phyloP scores from a whole-genome alignment of 306 rosid genomes.

The Acacia crassicarpa region DNA sequence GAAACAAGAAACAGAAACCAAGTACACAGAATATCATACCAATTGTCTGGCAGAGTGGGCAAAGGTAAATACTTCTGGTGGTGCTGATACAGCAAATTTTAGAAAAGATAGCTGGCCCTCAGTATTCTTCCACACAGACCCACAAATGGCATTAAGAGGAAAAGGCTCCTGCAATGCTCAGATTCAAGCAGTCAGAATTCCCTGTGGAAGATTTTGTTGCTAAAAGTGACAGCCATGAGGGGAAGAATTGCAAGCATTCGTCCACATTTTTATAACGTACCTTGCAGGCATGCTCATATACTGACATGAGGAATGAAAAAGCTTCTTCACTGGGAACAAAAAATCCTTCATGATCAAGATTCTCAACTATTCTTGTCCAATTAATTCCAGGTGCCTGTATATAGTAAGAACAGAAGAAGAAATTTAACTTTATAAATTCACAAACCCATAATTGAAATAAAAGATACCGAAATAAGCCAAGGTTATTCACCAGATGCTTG shows the following conservation, averaged over 20 bases:
- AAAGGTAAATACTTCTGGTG: slow-evolving; percentile 83
- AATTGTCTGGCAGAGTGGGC: slow-evolving; percentile 77
- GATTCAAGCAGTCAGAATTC: slow-evolving; percentile 28
- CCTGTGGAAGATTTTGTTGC: not conserved
- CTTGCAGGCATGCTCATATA: slow-evolving; percentile 72
- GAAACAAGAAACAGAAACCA: slow-evolving; percentile 25
- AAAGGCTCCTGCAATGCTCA: slow-evolving; percentile 74
- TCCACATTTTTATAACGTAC: slow-evolving; percentile 43
- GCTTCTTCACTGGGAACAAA: slow-evolving; percentile 90
- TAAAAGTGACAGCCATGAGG: slow-evolving; percentile 15
- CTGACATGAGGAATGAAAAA: slow-evolving; percentile 82
- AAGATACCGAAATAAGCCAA: not conserved
- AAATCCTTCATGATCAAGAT: slow-evolving; percentile 94
- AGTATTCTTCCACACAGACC: slow-evolving; percentile 92
- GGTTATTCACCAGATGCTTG: slow-evolving; percentile 68
- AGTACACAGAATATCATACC: slow-evolving; percentile 51
- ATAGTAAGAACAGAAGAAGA: slow-evolving; percentile 19
- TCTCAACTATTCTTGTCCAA: slow-evolving; percentile 80
- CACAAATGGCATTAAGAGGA: slow-evolving; percentile 92
- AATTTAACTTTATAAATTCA: slow-evolving; percentile 5
- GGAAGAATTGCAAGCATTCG: not conserved
- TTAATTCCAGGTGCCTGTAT: slow-evolving; percentile 83
- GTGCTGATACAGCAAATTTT: slow-evolving; percentile 77
- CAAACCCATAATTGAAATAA: slow-evolving; percentile 16
- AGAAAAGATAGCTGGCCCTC: slow-evolving; percentile 98